Base-by-base conservation (phyloP, 345 rosid species). In the Excoecaria agallocha region DNA sequence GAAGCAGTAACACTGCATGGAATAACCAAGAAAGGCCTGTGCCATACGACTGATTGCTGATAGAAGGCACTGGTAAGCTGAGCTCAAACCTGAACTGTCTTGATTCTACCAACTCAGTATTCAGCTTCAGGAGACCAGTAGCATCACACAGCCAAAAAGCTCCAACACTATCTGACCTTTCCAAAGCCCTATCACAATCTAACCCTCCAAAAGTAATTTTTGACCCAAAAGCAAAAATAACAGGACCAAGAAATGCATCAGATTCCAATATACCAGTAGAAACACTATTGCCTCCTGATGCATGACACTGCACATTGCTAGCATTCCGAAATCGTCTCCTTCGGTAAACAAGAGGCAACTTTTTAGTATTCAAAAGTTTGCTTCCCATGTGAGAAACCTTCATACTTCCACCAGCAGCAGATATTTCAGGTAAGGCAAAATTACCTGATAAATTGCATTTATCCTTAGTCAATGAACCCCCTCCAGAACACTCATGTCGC, bases 341-440 rank as follows among this genome's bases (percentile, higher is more conserved):
- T 71, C 80, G 85, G 80, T 93, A 95, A 70, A 95, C 94, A 76
- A 93, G 71, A 71, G 97, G 94, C 85, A 63, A 76, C 82, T 81
- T 85, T 37, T 79, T 66, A 63, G 76, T 86, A 60, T 84, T 83
- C 25, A 72, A 83, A 69, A 72, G 67, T 38, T 84, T 69, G 68
- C 66, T 81, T 72, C 77, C 84, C 71, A 70, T 79, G 56, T 62
- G 76, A 80, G 80, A 77, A 62, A 74, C 84, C 70, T 73, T 82
- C 54, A 61, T 55, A 76, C 86, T 80, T 38, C 81, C 73, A 74
- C 75, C 78, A 66, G 54, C 70, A 68, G 80, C 66, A 56, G 70
- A 74, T 69, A 80, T 82, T 60, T 80, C 85, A 52, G 72, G 74
- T 69, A 82, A 60, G 56, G 68, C 70, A 79, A 84, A 78, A 66